Evolutionary conservation across 441 rosid species (phyloP).

Genomic region (Theobroma grandiflorum): DNA sequence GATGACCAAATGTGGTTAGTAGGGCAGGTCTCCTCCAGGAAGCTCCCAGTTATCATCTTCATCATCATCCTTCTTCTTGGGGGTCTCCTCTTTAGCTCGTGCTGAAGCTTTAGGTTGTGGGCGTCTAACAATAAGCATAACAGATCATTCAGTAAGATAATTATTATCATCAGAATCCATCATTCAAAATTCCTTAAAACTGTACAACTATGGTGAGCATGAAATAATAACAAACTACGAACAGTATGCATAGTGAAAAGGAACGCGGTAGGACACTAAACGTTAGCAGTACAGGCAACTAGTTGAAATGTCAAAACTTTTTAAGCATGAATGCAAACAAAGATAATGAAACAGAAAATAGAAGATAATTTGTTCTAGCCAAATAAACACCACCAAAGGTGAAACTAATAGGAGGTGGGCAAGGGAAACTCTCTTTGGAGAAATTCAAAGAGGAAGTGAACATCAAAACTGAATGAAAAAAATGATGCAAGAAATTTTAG

Average conservation of each 20-base stretch:
- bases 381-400: not conserved
- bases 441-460: not conserved
- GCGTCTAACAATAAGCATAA: constrained; percentile 36
- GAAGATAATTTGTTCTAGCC: not conserved
- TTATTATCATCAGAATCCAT: not conserved
- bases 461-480: not conserved
- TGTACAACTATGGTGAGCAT: not conserved
- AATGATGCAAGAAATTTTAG: not conserved
- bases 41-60: constrained; percentile 57
- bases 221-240: not conserved
- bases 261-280: not conserved
- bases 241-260: not conserved
- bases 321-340: not conserved
- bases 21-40: constrained; percentile 48
- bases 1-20: constrained; percentile 10
- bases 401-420: not conserved
- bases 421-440: not conserved
- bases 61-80: constrained; percentile 31
- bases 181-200: not conserved
- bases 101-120: constrained; percentile 27
- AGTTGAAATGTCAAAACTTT: not conserved
- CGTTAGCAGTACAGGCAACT: not conserved
- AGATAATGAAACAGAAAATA: not conserved
- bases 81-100: constrained; percentile 29
- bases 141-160: not conserved